Evolutionary conservation across 768 basidiomycete genomes (phyloP), one percentile per base, ranked within the genome.

Genomic region (Russula lepida): DNA sequence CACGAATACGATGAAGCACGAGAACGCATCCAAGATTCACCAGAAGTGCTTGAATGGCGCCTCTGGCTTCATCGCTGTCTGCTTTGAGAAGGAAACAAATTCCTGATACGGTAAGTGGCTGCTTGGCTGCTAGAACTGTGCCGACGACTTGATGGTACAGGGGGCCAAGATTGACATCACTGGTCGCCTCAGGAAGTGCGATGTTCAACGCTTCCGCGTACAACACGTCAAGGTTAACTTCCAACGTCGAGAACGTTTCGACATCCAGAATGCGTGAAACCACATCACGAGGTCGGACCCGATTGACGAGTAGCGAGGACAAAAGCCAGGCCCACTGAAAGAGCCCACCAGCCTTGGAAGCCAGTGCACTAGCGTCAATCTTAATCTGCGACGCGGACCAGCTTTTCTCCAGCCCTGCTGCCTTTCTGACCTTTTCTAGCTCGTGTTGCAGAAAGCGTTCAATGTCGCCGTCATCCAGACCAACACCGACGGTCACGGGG

Each of bases 291-390:
- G 63, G 63, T 25, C 30, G 27, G 28, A n/a, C 39, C 9, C 48
- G 33, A 28, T 39, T 23, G 32, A 15, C 30, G 54, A 67, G 54
- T n/a, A 68, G 49, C 35, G 52, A 35, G 6, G 49, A 59, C 8
- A 48, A 53, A 1, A 67, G 49, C 32, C 30, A 6, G n/a, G 67
- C 68, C 58, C 64, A 68, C 28, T 65, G 59, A 43, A 68, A 68
- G 13, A 68, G 58, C 1, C 67, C 67, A 6, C 56, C 46, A 2
- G 67, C 58, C 41, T 56, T 51, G 30, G 41, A 41, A 32, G 53
- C 55, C 44, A 64, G 55, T 37, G 55, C 44, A 9, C 30, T 32
- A 1, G 59, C 63, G 30, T 64, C 63, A 21, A 19, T 28, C 6
- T 62, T 33, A 17, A 68, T 43, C 44, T 57, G 50, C 12, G 23